These are phyloP conservation scores for Vaccinium macrocarpon DNA, from an alignment of 148 eudicot species.

Conservation along the genomic window DNA sequence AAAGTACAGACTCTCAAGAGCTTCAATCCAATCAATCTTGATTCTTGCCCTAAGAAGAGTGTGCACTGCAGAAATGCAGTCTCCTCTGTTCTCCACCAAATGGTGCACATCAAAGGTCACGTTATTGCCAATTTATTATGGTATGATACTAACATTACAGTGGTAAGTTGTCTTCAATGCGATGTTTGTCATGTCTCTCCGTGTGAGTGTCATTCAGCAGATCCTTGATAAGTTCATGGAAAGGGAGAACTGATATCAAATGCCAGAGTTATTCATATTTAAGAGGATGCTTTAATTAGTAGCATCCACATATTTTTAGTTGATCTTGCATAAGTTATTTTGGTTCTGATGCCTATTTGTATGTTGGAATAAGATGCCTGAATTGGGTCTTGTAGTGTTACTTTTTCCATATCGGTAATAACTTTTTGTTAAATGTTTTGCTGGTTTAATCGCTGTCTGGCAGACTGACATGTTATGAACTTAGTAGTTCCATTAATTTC, in stretches of 20 bases:
- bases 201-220: not conserved
- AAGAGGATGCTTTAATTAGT: not conserved
- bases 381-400: not conserved
- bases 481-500: not conserved
- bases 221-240: not conserved
- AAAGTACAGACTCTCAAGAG: not conserved
- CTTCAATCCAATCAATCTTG: not conserved
- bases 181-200: not conserved
- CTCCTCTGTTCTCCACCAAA: not conserved
- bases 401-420: not conserved
- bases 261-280: not conserved
- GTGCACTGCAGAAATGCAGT: not conserved
- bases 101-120: not conserved
- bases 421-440: not conserved
- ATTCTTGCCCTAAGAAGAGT: not conserved
- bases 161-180: not conserved
- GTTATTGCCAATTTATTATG: not conserved
- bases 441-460: not conserved
- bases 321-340: not conserved
- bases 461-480: not conserved
- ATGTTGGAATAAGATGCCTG: not conserved
- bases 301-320: not conserved
- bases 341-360: not conserved
- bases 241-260: not conserved
- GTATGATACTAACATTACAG: not conserved